Conservation (phyloP, 805 yeast species). For the Lachancea fermentati region DNA sequence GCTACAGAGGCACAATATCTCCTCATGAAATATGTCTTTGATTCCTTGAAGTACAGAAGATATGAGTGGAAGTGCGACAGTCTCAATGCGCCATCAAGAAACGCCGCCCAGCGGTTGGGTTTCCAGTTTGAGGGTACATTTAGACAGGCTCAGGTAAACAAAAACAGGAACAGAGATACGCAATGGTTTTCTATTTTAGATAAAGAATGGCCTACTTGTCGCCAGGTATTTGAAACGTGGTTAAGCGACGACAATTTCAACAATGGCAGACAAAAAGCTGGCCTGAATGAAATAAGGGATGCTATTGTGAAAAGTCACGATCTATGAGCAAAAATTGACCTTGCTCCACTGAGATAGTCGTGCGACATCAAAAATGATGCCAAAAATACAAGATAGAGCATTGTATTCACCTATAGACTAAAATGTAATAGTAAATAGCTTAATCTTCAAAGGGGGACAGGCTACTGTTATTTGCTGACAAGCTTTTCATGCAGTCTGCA, state of each 20-base stretch:
- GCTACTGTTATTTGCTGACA: too few relatives aligned
- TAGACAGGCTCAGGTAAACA: constrained; percentile 25
- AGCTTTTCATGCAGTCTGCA: too few relatives aligned
- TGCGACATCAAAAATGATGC: too few relatives aligned
- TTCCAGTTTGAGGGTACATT: constrained; percentile 31
- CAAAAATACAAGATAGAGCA: too few relatives aligned
- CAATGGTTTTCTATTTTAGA: constrained; percentile 31
- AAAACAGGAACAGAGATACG: constrained; percentile 30
- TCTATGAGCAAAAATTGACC: too few relatives aligned
- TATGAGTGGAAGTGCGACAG: constrained; percentile 34
- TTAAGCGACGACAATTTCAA: constrained; percentile 23
- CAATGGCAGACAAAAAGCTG: neutral
- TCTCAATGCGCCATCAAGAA: constrained; percentile 26
- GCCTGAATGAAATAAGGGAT: neutral
- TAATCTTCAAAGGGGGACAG: too few relatives aligned
- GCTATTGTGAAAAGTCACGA: too few relatives aligned
- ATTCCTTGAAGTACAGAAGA: constrained; percentile 27
- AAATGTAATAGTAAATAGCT: too few relatives aligned
- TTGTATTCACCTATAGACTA: too few relatives aligned
- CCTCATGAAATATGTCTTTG: constrained; percentile 27
- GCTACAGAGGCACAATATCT: constrained; percentile 33
- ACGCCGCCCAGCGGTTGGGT: constrained; percentile 32
- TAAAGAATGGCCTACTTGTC: constrained; percentile 26
- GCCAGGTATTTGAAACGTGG: constrained; percentile 24
- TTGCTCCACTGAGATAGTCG: too few relatives aligned